A percentile compares a stretch with the other conserved stretches of the same genome.
phyloP scores from a whole-genome alignment of 2,329 filamentous ascomycete species.

The Sporothrix pallida region DNA sequence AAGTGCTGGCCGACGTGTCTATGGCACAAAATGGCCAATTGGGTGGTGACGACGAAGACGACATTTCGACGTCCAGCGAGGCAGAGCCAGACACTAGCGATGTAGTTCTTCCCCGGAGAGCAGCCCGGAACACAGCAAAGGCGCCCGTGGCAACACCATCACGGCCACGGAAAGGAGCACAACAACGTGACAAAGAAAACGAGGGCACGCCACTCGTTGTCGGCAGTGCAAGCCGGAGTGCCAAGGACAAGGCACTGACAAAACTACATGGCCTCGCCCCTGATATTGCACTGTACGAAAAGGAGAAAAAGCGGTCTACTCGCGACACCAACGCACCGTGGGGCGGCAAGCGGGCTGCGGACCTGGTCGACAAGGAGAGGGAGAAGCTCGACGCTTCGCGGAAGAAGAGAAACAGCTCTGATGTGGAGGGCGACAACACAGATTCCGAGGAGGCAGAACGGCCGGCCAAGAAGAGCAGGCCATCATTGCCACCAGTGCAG shows the following conservation, averaged over 20 bases:
- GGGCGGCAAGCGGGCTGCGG: constrained; percentile 68
- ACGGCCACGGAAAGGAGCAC: constrained; percentile 40
- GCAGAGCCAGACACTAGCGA: constrained; percentile 20
- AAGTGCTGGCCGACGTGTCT: constrained; percentile 29
- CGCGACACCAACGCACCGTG: constrained; percentile 59
- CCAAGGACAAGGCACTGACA: constrained; percentile 82
- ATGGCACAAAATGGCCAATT: constrained; percentile 12
- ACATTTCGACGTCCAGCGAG: constrained; percentile 35
- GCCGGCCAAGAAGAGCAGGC: constrained; percentile 67
- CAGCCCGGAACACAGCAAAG: constrained; percentile 38
- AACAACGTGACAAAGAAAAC: constrained; percentile 74
- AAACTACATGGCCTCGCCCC: constrained; percentile 77
- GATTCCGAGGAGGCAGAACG: constrained; percentile 56
- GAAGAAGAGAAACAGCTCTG: constrained; percentile 43
- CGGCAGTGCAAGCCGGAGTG: constrained; percentile 78
- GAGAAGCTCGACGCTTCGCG: constrained; percentile 63
- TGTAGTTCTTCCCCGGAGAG: constrained; percentile 25
- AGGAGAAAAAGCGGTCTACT: constrained; percentile 79
- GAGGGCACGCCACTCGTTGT: constrained; percentile 69
- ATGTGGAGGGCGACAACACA: constrained; percentile 42
- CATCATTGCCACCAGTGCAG: constrained; percentile 66
- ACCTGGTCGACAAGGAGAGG: constrained; percentile 60
- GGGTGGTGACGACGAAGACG: constrained; percentile 25
- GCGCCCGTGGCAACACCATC: constrained; percentile 48
- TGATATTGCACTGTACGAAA: constrained; percentile 89